Percentiles rank a stretch among this genome's conserved stretches.
These are phyloP conservation scores for Thozetella sp. DNA, from an alignment of 495 filamentous ascomycete genomes.

Conservation along the genomic window DNA sequence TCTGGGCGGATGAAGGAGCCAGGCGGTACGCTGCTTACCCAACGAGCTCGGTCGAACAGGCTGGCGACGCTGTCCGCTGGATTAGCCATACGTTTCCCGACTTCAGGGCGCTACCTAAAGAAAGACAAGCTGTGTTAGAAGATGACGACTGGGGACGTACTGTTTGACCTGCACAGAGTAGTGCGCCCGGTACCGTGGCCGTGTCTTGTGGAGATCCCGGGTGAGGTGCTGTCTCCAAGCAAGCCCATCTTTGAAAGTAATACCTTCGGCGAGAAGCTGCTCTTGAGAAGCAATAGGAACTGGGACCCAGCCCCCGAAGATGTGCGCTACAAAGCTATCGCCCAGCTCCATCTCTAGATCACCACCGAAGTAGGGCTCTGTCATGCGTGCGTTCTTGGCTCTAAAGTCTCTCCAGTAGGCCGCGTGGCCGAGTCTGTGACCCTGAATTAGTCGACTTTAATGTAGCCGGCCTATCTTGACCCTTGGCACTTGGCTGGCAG, in stretches of 20 bases:
- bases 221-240: conserved; percentile 35
- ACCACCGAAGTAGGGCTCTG: conserved; percentile 37
- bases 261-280: conserved; percentile 2
- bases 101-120: not conserved
- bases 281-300: conserved; percentile 22
- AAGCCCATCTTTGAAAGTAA: conserved; percentile 30
- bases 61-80: not conserved
- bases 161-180: conserved; percentile 36
- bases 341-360: conserved; percentile 44
- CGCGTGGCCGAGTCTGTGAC: conserved; percentile 33
- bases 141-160: conserved; percentile 18
- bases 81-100: not conserved
- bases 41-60: not conserved
- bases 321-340: conserved; percentile 34
- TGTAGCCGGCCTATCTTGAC: not conserved
- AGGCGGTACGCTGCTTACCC: not conserved
- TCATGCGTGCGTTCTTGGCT: conserved; percentile 25
- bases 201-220: conserved; percentile 30
- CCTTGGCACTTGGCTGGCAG: no score
- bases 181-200: conserved; percentile 33
- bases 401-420: conserved; percentile 39
- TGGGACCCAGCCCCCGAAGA: conserved; percentile 40
- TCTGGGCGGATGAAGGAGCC: not conserved
- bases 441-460: conserved; percentile 6
- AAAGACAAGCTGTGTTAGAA: not conserved